Percentiles rank a stretch among this genome's conserved stretches.
Conservation (phyloP, 345 rosid species). For the Mangifera indica region DNA sequence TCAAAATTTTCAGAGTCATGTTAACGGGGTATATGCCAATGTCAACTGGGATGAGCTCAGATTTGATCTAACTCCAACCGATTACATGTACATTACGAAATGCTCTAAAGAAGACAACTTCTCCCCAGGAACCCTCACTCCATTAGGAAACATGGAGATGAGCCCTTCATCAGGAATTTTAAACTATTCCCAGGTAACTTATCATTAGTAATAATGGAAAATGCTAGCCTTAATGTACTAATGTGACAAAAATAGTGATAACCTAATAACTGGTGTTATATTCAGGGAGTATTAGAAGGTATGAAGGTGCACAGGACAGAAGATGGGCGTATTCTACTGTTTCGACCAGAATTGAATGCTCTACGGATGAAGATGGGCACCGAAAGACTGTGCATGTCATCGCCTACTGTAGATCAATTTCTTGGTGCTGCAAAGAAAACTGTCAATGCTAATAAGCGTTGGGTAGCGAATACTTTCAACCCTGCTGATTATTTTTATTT, state of each 20-base stretch:
- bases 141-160: slow-evolving; percentile 42
- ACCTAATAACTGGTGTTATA: background rate
- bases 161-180: slow-evolving; percentile 57
- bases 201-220: too few relatives aligned
- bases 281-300: slow-evolving; percentile 42
- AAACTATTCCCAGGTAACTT: slow-evolving; percentile 57
- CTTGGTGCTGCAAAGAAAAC: slow-evolving; percentile 49
- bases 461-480: slow-evolving; percentile 18
- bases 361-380: slow-evolving; percentile 53
- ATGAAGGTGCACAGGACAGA: slow-evolving; percentile 31
- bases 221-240: too few relatives aligned
- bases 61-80: slow-evolving; percentile 26
- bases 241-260: background rate
- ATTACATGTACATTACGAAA: slow-evolving; percentile 39
- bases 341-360: slow-evolving; percentile 40
- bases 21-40: background rate
- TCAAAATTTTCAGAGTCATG: background rate
- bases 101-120: slow-evolving; percentile 34
- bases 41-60: slow-evolving; percentile 42
- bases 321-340: slow-evolving; percentile 28
- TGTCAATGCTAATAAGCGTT: slow-evolving; percentile 45
- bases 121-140: slow-evolving; percentile 32
- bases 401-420: slow-evolving; percentile 55
- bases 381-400: slow-evolving; percentile 56
- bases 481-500: too few relatives aligned